Evolutionary conservation across 2,329 filamentous ascomycete species (phyloP).

Genomic region (Fusarium sp.): DNA sequence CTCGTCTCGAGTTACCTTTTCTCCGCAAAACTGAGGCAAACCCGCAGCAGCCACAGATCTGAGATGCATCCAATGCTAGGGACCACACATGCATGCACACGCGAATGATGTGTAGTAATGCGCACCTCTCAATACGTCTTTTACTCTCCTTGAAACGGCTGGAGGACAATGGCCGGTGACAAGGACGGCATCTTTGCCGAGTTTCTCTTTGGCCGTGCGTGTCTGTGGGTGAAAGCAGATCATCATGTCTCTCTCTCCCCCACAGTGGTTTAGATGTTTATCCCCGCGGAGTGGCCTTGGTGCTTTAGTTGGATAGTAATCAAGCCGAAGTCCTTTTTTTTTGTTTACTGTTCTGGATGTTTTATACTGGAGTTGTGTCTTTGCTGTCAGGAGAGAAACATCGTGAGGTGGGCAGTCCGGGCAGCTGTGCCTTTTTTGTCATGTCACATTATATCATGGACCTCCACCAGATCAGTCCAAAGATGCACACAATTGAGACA

Average conservation of each 20-base stretch:
- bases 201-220: background rate
- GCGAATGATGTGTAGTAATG: slow-evolving; percentile 11
- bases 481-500: background rate
- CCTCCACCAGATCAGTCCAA: slow-evolving; percentile 10
- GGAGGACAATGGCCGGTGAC: slow-evolving; percentile 24
- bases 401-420: slow-evolving; percentile 16
- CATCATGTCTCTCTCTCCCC: slow-evolving; percentile 5
- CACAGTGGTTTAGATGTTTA: slow-evolving; percentile 1
- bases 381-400: slow-evolving; percentile 15
- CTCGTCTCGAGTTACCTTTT: slow-evolving; percentile 5
- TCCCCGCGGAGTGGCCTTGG: slow-evolving; percentile 2
- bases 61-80: slow-evolving; percentile 9
- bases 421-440: slow-evolving; percentile 10
- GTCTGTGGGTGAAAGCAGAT: background rate
- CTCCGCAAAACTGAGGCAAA: slow-evolving; percentile 17
- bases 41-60: slow-evolving; percentile 16
- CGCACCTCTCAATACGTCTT: background rate
- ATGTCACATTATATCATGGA: slow-evolving; percentile 12
- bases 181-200: background rate
- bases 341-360: background rate
- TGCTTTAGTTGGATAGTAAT: background rate
- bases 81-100: slow-evolving; percentile 1
- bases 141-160: slow-evolving; percentile 3
- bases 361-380: slow-evolving; percentile 7
- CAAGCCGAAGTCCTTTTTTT: no score